Evolutionary conservation across 106 monocot species (phyloP), one percentile per base, ranked within the genome.

Genomic region (Dendrobium officinale): DNA sequence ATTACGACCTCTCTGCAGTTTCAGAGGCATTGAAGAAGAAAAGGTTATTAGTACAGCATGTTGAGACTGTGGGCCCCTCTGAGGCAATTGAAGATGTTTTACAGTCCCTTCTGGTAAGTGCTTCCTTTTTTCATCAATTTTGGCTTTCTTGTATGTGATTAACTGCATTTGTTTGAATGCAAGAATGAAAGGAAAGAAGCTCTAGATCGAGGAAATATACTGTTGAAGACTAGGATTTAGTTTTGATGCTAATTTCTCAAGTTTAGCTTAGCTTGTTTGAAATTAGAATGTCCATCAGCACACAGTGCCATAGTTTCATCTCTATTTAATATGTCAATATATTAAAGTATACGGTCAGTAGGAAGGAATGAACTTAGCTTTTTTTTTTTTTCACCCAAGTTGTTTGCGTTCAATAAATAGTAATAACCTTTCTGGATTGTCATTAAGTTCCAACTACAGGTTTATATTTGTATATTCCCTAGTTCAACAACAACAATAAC

Each of bases 41-140:
- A 77, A 91, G 83, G 82, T 56, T 93, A 42, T 78, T 93, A 54
- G 81, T 89, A 73, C 91, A 93, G 42, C 93, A 87, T 84, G 76
- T 93, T 44, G 91, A 93, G 55, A 93, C 93, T 58, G 51, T 93
- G 24, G 79, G 78, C 29, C 44, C 75, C 33, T 87, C 93, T 70
- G 87, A 87, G 9, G 85, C 66, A 6, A 74, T 83, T 70, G 78
- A 82, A 77, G 84, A 84, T 83, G 84, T 86, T 55, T 72, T 91
- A 84, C 87, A 88, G 42, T 85, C 82, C 73, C 80, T 85, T 81
- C 70, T 93, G 87, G 93, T 91, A 55, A 67, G 45, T 43, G 48
- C 64, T 11, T 43, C 51, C 48, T 56, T 37, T 59, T 19, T 44
- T 58, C 18, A 0, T 79, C 13, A 44, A 56, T 70, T 48, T 80